Evolutionary conservation across 2,329 filamentous ascomycete genomes (phyloP).

Genomic region (Aspergillus caelatus): DNA sequence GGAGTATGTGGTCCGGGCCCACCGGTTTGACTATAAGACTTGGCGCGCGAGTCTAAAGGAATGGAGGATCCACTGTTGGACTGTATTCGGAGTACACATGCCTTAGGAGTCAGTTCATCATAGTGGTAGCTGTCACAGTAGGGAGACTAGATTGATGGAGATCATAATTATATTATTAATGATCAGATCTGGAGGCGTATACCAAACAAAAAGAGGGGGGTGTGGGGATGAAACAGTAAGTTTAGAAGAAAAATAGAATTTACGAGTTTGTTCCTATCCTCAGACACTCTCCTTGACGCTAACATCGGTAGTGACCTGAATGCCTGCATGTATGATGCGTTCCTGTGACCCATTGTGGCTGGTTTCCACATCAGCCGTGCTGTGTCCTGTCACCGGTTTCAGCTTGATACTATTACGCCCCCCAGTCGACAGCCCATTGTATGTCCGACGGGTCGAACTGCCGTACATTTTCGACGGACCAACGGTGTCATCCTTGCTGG

Average conservation of each 20-base stretch:
- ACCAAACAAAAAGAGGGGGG: background rate
- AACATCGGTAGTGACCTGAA: conserved; percentile 5
- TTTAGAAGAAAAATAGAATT: background rate
- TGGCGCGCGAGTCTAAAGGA: background rate
- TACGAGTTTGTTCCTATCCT: too few relatives aligned
- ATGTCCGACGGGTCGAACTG: conserved; percentile 13
- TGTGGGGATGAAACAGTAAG: too few relatives aligned
- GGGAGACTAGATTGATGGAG: background rate
- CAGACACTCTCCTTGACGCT: background rate
- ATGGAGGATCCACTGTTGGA: background rate
- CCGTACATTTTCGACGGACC: conserved; percentile 20
- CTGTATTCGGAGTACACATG: background rate
- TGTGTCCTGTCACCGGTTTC: conserved; percentile 7
- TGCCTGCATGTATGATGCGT: conserved; percentile 13
- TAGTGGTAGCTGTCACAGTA: background rate
- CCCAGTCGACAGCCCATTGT: conserved; percentile 12
- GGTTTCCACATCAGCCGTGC: conserved; percentile 11
- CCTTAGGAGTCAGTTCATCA: background rate
- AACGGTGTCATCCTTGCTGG: background rate
- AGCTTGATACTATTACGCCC: conserved; percentile 9
- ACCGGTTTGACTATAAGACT: background rate
- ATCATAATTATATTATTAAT: background rate
- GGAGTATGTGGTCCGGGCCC: background rate
- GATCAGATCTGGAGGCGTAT: too few relatives aligned
- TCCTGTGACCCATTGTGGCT: conserved; percentile 16